A percentile compares a stretch with the other conserved stretches of the same genome.
Conservation (phyloP, 2,329 filamentous ascomycete species). For the Ophiostoma perfectum region DNA sequence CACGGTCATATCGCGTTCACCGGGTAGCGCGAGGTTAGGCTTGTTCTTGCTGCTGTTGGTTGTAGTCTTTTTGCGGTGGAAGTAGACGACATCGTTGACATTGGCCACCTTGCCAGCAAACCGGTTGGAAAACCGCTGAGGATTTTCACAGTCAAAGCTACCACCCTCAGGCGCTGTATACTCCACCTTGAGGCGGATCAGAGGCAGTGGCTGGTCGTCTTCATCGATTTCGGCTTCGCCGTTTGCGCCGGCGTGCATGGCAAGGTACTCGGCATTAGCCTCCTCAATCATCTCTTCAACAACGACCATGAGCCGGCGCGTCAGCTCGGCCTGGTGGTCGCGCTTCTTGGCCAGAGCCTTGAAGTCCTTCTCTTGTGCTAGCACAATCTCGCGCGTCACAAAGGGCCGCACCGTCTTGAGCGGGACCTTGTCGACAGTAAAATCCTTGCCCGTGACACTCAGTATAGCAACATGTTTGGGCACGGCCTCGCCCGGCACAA, state of each 20-base stretch:
- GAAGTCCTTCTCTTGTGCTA: conserved; percentile 71
- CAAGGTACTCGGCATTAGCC: conserved; percentile 74
- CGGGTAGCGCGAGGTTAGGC: conserved; percentile 38
- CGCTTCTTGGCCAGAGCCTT: conserved; percentile 72
- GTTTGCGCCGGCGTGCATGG: conserved; percentile 59
- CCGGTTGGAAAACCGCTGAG: conserved; percentile 89
- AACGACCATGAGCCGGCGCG: conserved; percentile 65
- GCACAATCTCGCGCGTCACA: conserved; percentile 73
- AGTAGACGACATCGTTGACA: conserved; percentile 86
- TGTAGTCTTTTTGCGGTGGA: conserved; percentile 78
- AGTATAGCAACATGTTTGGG: conserved; percentile 86
- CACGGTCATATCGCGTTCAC: conserved; percentile 58
- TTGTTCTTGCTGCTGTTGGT: conserved; percentile 39
- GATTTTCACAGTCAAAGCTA: conserved; percentile 86
- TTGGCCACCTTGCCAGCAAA: conserved; percentile 91
- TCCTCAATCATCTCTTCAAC: conserved; percentile 85
- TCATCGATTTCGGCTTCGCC: conserved; percentile 54
- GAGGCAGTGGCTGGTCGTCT: conserved; percentile 64
- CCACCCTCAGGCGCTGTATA: conserved; percentile 80
- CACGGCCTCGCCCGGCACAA: conserved; percentile 83
- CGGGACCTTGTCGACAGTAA: conserved; percentile 71
- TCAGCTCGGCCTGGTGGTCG: conserved; percentile 78
- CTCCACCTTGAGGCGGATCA: conserved; percentile 87
- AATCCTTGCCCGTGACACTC: conserved; percentile 75
- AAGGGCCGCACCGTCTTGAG: conserved; percentile 89